Conservation (phyloP, 1,139 yeast species). For the Pneumocystis wakefieldiae region DNA sequence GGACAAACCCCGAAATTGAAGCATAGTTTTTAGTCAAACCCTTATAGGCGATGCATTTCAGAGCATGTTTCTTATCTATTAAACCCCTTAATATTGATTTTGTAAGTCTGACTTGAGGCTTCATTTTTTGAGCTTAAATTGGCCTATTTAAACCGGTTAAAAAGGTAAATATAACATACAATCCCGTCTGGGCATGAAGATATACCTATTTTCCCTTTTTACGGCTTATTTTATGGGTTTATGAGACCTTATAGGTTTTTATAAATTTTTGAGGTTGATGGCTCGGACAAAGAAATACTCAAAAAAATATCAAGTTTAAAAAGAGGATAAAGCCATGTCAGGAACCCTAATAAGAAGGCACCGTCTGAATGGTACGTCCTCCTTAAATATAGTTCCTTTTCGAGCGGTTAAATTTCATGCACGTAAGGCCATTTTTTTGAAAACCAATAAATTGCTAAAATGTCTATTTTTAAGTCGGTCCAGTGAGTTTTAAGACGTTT, state of each 20-base stretch:
- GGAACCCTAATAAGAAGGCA: background rate
- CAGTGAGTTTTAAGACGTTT: background rate
- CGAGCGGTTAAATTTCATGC: background rate
- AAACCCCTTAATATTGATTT: background rate
- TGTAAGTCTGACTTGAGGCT: background rate
- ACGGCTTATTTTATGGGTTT: too few species aligned
- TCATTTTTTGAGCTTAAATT: background rate
- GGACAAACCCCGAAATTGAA: conserved; percentile 13
- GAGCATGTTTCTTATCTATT: background rate
- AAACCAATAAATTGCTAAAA: background rate
- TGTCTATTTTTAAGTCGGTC: background rate
- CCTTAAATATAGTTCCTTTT: background rate
- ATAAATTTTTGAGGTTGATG: background rate
- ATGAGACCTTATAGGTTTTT: background rate
- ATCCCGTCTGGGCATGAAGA: background rate
- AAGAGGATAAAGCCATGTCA: background rate
- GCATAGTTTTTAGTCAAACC: background rate
- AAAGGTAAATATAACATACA: background rate
- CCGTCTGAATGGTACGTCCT: background rate
- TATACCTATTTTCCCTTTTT: background rate
- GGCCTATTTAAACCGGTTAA: background rate
- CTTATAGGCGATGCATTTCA: too few species aligned
- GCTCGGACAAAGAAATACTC: background rate
- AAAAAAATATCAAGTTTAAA: background rate
- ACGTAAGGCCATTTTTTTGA: background rate